phyloP scores from a whole-genome alignment of 495 filamentous ascomycete genomes.

The Chaetomium fimeti region DNA sequence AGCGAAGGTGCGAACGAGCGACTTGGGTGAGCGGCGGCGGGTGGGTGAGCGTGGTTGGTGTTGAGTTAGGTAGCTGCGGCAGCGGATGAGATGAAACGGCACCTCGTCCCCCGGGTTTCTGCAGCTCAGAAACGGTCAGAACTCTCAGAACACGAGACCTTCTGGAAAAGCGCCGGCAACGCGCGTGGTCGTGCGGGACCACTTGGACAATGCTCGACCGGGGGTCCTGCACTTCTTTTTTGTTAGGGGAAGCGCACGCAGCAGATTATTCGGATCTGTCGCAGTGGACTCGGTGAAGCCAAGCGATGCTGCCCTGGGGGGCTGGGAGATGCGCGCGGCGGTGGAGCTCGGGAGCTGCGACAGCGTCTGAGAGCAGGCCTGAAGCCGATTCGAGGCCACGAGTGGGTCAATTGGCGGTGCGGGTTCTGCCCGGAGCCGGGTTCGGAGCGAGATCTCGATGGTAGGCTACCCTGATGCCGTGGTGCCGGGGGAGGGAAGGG shows the following conservation, averaged over 20 bases:
- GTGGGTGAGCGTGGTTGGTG: not conserved
- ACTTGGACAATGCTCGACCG: conserved; percentile 17
- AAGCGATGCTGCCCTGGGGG: conserved; percentile 15
- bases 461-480: conserved; percentile 1
- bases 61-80: not conserved
- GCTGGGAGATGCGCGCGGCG: conserved; percentile 11
- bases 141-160: conserved; percentile 14
- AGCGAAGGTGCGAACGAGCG: not conserved
- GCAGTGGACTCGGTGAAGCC: conserved; percentile 17
- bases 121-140: conserved; percentile 11
- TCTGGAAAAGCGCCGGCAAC: conserved; percentile 21
- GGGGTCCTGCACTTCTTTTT: conserved; percentile 27
- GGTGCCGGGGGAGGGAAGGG: not conserved
- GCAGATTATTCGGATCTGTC: conserved; percentile 16
- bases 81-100: conserved; percentile 18
- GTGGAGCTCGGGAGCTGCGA: conserved; percentile 21
- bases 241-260: conserved; percentile 20
- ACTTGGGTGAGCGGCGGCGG: no score
- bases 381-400: conserved; percentile 22
- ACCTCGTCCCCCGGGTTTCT: conserved; percentile 17
- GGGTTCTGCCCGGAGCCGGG: conserved; percentile 20
- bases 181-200: conserved; percentile 16
- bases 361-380: conserved; percentile 27
- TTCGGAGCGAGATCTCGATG: conserved; percentile 15
- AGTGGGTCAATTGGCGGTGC: conserved; percentile 29